A percentile compares a stretch with the other conserved stretches of the same genome.
These are phyloP conservation scores for Fusarium sp. DNA, from an alignment of 2,329 filamentous ascomycete genomes.

Conservation along the genomic window DNA sequence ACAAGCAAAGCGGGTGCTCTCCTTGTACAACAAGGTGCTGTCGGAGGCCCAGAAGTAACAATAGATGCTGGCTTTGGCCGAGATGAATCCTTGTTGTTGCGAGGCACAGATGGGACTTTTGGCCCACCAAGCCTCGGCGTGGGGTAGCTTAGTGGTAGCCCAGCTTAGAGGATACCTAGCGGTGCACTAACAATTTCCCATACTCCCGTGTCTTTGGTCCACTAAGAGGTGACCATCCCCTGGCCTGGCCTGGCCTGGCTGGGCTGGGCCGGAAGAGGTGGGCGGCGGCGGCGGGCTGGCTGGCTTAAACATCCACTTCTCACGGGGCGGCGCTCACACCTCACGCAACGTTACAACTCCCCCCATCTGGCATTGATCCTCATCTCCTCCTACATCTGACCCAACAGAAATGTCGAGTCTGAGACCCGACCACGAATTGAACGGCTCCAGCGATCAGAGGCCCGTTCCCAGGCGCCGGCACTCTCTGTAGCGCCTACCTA, in stretches of 20 bases:
- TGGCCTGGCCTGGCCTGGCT: neutral
- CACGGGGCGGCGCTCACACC: conserved; percentile 33
- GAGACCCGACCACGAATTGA: conserved; percentile 8
- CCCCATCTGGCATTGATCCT: conserved; percentile 36
- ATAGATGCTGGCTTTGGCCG: conserved; percentile 11
- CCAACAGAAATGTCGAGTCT: conserved; percentile 22
- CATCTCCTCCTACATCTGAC: conserved; percentile 26
- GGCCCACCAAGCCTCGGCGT: conserved; percentile 3
- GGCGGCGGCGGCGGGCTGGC: neutral
- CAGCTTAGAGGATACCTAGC: neutral
- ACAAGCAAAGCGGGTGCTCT: conserved; percentile 8
- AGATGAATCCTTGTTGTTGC: conserved; percentile 26
- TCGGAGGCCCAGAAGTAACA: conserved; percentile 22
- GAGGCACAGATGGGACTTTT: conserved; percentile 4
- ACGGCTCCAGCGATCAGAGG: conserved; percentile 13
- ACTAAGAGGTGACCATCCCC: neutral
- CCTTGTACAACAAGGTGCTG: conserved; percentile 20
- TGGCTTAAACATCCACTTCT: conserved; percentile 21
- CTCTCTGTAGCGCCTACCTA: conserved; percentile 23
- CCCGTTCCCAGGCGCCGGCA: conserved; percentile 9
- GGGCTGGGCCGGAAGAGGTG: neutral
- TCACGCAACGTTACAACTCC: conserved; percentile 40
- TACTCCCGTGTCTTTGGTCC: conserved; percentile 2
- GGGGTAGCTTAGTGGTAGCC: neutral
- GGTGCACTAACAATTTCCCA: conserved; percentile 30